Base-by-base conservation (phyloP, 176 grass and related monocot genomes). In the Avena atlantica region DNA sequence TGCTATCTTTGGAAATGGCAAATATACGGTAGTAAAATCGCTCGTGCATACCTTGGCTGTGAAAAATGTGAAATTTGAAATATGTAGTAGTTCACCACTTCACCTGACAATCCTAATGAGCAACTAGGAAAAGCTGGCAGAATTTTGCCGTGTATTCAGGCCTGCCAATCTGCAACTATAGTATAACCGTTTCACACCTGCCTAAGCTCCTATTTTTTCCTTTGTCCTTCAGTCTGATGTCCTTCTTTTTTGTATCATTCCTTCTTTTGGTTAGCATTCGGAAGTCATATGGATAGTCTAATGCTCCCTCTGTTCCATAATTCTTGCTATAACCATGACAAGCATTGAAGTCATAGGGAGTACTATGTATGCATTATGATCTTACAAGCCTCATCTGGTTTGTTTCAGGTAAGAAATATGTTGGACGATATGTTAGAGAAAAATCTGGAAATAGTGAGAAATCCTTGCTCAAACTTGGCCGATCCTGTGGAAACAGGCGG, bases 341-440 rank as follows among this genome's bases (percentile, higher is more conserved):
- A 42, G 40, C 6, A 42, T 42, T 6, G 40, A 42, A 42, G 27
- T 29, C 8, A 1, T 8, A 48, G 45, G 45, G 45, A 9, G 9
- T 48, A 48, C 24, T 15, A 36, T 78, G 27, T 69, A 61, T 29
- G 34, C 8, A 42, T 36, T 82, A 67, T 78, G 42, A 73, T 72
- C n/a, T 55, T 55, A 40, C 44, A 87, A 82, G 20, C 71, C 83
- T 79, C 42, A 81, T 56, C 50, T 76, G n/a, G 19, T 71, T 47
- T 66, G 63, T 84, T 29, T 89, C 88, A 98, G 96, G 90, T 91
- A 60, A 88, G 94, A 79, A 94, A 92, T 75, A 81, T 96, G 89
- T 90, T 98, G 84, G 86, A 98, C 67, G 82, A 98, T 59, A 86
- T 95, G 83, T 87, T 98, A 90, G 84, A 92, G 66, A 91, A 88